Evolutionary conservation across 2,329 filamentous ascomycete species (phyloP), one percentile per base, ranked within the genome.

Genomic region (Sporothrix sp.): DNA sequence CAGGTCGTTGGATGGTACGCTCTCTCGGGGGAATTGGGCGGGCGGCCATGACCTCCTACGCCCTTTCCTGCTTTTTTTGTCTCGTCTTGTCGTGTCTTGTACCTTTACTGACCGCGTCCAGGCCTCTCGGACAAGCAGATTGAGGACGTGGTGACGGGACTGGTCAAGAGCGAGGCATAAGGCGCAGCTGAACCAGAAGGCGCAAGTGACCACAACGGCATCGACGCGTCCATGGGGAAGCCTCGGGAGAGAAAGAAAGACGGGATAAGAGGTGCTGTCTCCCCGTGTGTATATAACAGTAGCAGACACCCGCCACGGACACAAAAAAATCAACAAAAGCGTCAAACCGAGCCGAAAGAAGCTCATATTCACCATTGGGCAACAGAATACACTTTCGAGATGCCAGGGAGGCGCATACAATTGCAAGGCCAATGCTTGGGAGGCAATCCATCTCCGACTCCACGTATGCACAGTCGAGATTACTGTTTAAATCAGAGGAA

Each of bases 61-160:
- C 3, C 28, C 35, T n/a, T 11, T 18, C 7, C 9, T 4, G 35
- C 16, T 18, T 3, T 20, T 1, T 9, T 39, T 4, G 14, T 13
- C 20, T n/a, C 7, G 46, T 37, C 18, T 13, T 13, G 28, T 13
- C 25, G 2, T 20, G 23, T 18, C 4, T 10, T 33, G 13, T 10
- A 18, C 5, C 25, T 40, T 25, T 35, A 16, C 45, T 50, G 36
- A 52, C 27, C 14, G 20, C 11, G 18, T 18, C 2, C 40, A 51
- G 71, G 76, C 32, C 64, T 81, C 46, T 70, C 73, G 48, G 77
- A 80, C 60, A 78, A 80, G 67, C 71, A 81, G 64, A 78, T 81
- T 56, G 78, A 81, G 65, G 76, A 80, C 9, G 62, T 76, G 2
- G 74, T 81, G 30, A 68, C 75, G 36, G 68, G 69, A 32, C 65